A percentile compares a stretch with the other conserved stretches of the same genome.
These are phyloP conservation scores for Trichoderma asperellum DNA, from an alignment of 2,329 filamentous ascomycete genomes.

Conservation along the genomic window DNA sequence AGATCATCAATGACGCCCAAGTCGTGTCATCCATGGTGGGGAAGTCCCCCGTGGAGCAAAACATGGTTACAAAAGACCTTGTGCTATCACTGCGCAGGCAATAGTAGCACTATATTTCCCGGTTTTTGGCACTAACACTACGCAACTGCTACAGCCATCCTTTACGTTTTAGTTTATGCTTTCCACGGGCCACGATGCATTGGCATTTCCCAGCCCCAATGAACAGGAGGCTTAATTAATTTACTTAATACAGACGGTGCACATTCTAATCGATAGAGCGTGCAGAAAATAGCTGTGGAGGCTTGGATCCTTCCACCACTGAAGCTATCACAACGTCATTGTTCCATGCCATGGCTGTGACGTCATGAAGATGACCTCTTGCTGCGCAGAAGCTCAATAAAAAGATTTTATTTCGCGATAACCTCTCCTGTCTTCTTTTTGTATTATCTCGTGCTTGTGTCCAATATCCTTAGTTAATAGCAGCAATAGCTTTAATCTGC, in stretches of 20 bases:
- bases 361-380: slow-evolving; percentile 15
- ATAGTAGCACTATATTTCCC: neutral
- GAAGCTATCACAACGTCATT: slow-evolving; percentile 10
- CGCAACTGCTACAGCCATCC: neutral
- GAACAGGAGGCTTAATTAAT: slow-evolving; percentile 16
- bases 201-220: neutral
- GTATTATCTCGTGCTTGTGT: neutral
- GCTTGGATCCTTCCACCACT: neutral
- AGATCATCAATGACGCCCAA: slow-evolving; percentile 20
- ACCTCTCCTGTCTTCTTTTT: neutral
- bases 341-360: neutral
- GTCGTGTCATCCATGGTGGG: slow-evolving; percentile 15
- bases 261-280: neutral
- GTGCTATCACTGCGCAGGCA: neutral
- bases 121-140: neutral
- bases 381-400: neutral
- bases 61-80: neutral
- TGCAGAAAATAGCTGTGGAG: neutral
- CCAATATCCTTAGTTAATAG: neutral
- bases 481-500: neutral
- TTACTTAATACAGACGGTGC: slow-evolving; percentile 1
- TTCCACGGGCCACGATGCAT: neutral
- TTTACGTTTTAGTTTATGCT: neutral
- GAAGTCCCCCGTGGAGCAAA: neutral
- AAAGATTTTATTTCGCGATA: neutral